A percentile compares a stretch with the other conserved stretches of the same genome.
Conservation (phyloP, 1,284 basidiomycete genomes). For the Gomphus bonarii region DNA sequence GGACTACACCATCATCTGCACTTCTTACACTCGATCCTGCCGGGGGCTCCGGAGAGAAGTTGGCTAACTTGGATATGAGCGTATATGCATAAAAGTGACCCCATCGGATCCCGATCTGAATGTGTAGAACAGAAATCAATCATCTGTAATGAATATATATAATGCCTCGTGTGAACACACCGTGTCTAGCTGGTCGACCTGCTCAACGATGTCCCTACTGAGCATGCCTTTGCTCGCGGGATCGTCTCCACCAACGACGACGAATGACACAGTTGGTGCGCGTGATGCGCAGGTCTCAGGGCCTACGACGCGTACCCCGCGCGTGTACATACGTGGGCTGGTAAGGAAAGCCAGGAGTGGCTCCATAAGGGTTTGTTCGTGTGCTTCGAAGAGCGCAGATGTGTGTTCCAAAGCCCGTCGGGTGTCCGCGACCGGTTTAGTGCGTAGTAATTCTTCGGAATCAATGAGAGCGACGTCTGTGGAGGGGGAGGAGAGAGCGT, state of each 20-base stretch:
- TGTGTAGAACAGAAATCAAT: not conserved
- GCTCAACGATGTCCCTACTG: conserved; percentile 49
- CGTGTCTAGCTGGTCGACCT: conserved; percentile 41
- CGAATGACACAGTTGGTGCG: conserved; percentile 68
- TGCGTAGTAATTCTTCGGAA: not conserved
- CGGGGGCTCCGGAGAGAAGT: conserved; percentile 28
- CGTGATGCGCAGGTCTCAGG: conserved; percentile 34
- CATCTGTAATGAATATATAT: too few species aligned
- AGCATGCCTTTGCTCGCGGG: conserved; percentile 36
- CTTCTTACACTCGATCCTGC: conserved; percentile 6
- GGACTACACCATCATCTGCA: conserved; percentile 55
- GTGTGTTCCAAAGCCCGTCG: conserved; percentile 16
- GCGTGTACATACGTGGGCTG: conserved; percentile 28
- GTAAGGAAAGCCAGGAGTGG: conserved; percentile 33
- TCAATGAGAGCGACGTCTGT: conserved; percentile 27
- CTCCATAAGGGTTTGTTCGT: conserved; percentile 35
- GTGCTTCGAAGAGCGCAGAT: conserved; percentile 28
- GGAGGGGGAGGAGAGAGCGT: conserved; percentile 40
- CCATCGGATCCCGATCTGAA: conserved; percentile 63
- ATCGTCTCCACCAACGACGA: conserved; percentile 31
- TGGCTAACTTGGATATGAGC: conserved; percentile 45
- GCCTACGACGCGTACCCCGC: conserved; percentile 62
- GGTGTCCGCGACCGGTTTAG: not conserved
- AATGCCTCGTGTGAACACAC: too few species aligned
- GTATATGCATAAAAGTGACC: conserved; percentile 76